Evolutionary conservation across 371 early-diverging fungal species (phyloP).

Genomic region (Dipsacomyces acuminosporus): DNA sequence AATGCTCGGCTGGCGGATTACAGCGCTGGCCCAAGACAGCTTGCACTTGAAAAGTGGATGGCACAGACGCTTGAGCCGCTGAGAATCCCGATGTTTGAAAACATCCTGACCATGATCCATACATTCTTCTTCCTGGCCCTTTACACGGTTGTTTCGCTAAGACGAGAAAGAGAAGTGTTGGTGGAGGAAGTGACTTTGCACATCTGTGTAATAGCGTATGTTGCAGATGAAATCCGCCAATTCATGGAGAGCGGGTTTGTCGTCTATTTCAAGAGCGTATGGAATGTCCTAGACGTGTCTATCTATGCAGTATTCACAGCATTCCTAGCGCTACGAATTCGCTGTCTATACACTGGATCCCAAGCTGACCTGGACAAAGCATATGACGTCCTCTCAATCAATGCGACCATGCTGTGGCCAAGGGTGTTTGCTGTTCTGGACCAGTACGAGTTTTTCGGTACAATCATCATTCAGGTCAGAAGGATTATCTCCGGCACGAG

Average conservation of each 20-base stretch:
- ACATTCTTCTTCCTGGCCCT: constrained; percentile 30
- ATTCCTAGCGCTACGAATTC: constrained; percentile 23
- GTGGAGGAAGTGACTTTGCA: constrained; percentile 16
- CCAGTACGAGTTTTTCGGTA: constrained; percentile 37
- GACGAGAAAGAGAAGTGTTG: constrained; percentile 8
- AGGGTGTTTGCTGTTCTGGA: constrained; percentile 33
- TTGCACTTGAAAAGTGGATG: constrained; percentile 18
- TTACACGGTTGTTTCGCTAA: constrained; percentile 23
- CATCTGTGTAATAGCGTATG: constrained; percentile 23
- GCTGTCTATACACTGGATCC: constrained; percentile 22
- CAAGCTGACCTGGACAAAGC: constrained; percentile 28
- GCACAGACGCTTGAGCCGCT: constrained; percentile 16
- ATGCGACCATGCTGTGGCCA: constrained; percentile 41
- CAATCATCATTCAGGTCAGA: constrained; percentile 34
- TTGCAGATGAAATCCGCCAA: constrained; percentile 35
- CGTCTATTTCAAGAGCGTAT: constrained; percentile 32
- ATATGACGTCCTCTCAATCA: constrained; percentile 33
- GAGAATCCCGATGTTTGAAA: constrained; percentile 31
- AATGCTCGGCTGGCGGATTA: no score
- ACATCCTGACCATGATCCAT: constrained; percentile 28
- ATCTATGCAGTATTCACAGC: constrained; percentile 27
- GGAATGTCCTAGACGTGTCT: constrained; percentile 28
- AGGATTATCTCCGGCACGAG: constrained; percentile 32
- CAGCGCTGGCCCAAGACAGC: neutral
- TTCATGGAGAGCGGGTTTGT: constrained; percentile 24